Conservation (phyloP, 2,329 filamentous ascomycete genomes). For the Chaetomium globosum region DNA sequence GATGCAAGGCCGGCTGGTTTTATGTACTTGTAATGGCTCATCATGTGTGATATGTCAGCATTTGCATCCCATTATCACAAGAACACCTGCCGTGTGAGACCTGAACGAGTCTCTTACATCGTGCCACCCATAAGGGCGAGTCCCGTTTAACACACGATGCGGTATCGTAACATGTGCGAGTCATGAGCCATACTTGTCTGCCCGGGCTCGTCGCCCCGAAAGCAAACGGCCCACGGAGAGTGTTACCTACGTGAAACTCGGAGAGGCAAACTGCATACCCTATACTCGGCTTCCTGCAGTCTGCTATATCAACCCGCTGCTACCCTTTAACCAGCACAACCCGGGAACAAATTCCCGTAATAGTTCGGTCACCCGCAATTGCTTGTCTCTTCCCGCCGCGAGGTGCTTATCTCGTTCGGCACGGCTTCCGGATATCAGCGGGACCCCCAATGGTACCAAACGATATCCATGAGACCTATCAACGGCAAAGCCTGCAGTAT, state of each 20-base stretch:
- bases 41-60: neutral
- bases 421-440: neutral
- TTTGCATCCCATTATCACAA: neutral
- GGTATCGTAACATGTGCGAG: neutral
- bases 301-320: neutral
- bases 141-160: neutral
- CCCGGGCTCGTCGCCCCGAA: neutral
- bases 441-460: neutral
- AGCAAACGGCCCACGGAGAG: neutral
- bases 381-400: neutral
- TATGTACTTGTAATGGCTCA: neutral
- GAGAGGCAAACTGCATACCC: neutral
- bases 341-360: neutral
- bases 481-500: neutral
- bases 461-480: neutral
- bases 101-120: neutral
- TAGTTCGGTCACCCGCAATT: neutral
- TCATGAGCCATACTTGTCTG: neutral
- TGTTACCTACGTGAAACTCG: neutral
- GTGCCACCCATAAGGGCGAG: neutral
- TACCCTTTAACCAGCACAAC: neutral
- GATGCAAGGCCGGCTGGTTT: neutral
- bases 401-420: neutral
- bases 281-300: neutral
- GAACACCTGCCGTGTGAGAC: neutral